Percentiles rank a stretch among this genome's conserved stretches.
phyloP scores from a whole-genome alignment of 768 basidiomycete species.

The Mycena maculata region DNA sequence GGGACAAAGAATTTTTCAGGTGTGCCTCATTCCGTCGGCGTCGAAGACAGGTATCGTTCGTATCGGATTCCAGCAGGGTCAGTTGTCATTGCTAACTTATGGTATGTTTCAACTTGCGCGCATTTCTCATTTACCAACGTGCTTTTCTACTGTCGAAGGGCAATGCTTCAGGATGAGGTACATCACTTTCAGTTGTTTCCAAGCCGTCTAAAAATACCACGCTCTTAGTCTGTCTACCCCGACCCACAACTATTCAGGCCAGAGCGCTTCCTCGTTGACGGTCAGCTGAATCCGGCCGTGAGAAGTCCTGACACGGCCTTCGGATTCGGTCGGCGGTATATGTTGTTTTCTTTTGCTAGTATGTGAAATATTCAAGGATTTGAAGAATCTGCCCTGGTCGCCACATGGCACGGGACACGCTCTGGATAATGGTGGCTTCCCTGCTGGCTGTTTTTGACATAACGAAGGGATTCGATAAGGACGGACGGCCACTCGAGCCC shows the following conservation, averaged over 20 bases:
- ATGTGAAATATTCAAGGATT: too few relatives aligned
- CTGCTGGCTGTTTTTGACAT: neutral
- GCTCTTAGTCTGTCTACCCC: too few relatives aligned
- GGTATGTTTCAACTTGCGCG: slow-evolving; percentile 4
- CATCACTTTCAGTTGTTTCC: neutral
- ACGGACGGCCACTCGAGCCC: neutral
- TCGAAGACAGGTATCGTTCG: slow-evolving; percentile 31
- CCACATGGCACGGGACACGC: neutral
- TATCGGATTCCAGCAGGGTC: slow-evolving; percentile 33
- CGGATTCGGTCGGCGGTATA: too few relatives aligned
- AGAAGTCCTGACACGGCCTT: too few relatives aligned
- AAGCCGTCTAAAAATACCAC: too few relatives aligned
- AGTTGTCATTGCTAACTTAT: slow-evolving; percentile 12
- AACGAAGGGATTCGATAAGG: neutral
- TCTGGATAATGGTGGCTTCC: slow-evolving; percentile 5
- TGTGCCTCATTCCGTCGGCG: slow-evolving; percentile 22
- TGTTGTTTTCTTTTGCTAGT: too few relatives aligned
- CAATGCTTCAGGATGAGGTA: slow-evolving; percentile 9
- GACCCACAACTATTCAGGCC: too few relatives aligned
- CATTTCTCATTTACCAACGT: neutral
- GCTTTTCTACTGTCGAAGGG: neutral
- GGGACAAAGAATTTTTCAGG: neutral
- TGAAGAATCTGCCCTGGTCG: neutral
- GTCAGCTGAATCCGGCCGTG: too few relatives aligned
- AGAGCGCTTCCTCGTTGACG: too few relatives aligned